Base-by-base conservation (phyloP, 2,329 filamentous ascomycete genomes). In the Corinectria fuckeliana region DNA sequence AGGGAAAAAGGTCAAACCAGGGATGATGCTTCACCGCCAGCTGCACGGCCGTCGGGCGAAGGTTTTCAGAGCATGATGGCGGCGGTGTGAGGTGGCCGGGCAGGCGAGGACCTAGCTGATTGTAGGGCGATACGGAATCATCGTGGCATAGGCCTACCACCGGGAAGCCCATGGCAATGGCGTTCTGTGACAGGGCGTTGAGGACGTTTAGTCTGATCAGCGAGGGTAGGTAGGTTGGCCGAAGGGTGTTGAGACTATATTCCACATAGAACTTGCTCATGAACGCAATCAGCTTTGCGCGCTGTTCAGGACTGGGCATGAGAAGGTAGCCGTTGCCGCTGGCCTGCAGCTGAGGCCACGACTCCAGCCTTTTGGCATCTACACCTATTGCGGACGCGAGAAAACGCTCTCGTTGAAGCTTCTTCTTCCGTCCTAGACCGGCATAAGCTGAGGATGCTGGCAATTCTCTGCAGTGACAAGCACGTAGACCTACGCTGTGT, bases 1-100 rank as follows among this genome's bases (percentile, higher is more conserved):
- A 44, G 8, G 60, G 60, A 14, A 65, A 58, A 4, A 65, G 51
- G 41, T 65, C 62, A 11, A 61, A 42, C 60, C 60, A 65, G 2
- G 60, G 62, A 36, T 62, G 62, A 18, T 64, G 62, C 11, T n/a
- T 26, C 11, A 62, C 32, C 3, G 44, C 23, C 13, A 26, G 21
- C 32, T 65, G 60, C 3, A 56, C 32, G 2, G 53, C 16, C 2
- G 62, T 62, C 20, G 56, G 56, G 14, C n/a, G 23, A n/a, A 58
- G 50, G 11, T n/a, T 60, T 7, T 42, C 42, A 6, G 50, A 36
- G 34, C 42, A 58, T 3, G 42, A 28, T 30, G 26, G n/a, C 26
- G 18, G 14, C 10, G 41, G 42, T 14, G 18, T 23, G 3, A 26
- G 21, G 10, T 47, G 14, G 14, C 13, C 25, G 10, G 41, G 34